Base-by-base conservation (phyloP, 2,329 filamentous ascomycete genomes). In the Plenodomus lindquistii region DNA sequence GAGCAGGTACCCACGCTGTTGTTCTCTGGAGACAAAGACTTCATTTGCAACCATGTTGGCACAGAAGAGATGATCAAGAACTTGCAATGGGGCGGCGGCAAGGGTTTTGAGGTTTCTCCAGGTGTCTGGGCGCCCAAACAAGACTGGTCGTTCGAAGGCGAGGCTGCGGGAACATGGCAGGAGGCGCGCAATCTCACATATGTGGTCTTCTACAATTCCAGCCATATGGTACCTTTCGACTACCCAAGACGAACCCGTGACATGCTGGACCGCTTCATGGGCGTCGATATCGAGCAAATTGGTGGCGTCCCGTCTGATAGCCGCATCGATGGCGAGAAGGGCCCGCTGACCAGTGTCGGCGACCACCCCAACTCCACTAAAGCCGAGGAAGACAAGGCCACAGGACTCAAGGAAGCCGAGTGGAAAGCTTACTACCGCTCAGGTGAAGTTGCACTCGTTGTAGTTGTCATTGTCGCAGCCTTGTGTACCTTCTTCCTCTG, bases 181-280 rank as follows among this genome's bases (percentile, higher is more conserved):
- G 85, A 91, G 70, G 93, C 94, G 1, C 86, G 95, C 57, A 99
- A 99, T 74, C 76, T 99, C 52, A 97, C 94, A 1, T 99, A 99
- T 68, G 86, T 99, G 24, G 80, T 95, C 35, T 96, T 97, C 75
- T 90, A 96, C 78, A 96, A 99, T 72, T 86, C 91, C 15, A 96
- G 89, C 41, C 94, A 99, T 73, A 99, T 99, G 94, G 94, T 99
- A 1, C 95, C 94, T 1, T 97, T 94, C 66, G 93, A 99, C 73
- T 89, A 88, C 62, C 87, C 93, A 1, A 85, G 91, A 40, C 87
- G 91, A 52, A 88, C 86, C 17, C 85, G 93, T 53, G 94, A 97
- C 71, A 99, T 99, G 94, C 85, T 99, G 15, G 93, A 99, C 73
- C 88, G 94, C 35, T 96, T 99, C 75, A 91, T 97, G 82, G 84